Evolutionary conservation across 371 early-diverging fungal genomes (phyloP).

Genomic region (Blyttiomyces sp.): DNA sequence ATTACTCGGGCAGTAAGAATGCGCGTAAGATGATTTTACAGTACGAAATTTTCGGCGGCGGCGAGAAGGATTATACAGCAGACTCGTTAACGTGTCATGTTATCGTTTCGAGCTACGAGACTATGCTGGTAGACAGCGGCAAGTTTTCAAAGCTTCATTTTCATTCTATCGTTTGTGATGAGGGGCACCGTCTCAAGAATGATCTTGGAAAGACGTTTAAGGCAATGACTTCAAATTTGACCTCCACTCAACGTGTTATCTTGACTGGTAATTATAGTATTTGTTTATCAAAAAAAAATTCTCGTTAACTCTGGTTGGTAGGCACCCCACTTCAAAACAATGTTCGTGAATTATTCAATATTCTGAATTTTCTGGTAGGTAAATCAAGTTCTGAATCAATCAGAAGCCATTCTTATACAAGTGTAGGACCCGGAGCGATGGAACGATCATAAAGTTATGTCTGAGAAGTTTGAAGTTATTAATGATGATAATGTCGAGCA

Average conservation of each 20-base stretch:
- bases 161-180: constrained; percentile 96
- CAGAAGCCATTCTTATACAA: background rate
- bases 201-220: constrained; percentile 80
- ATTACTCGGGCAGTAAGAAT: constrained; percentile 84
- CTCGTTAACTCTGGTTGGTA: constrained; percentile 69
- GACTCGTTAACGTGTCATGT: constrained; percentile 87
- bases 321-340: constrained; percentile 87
- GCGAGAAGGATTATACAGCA: constrained; percentile 88
- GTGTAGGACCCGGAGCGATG: constrained; percentile 47
- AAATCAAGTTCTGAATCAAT: background rate
- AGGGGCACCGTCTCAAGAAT: constrained; percentile 99
- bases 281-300: constrained; percentile 28
- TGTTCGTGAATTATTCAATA: constrained; percentile 46
- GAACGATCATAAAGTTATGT: constrained; percentile 48
- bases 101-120: constrained; percentile 97
- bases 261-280: constrained; percentile 96
- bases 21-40: constrained; percentile 76
- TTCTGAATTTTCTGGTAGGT: constrained; percentile 70
- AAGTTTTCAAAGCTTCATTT: constrained; percentile 84
- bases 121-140: constrained; percentile 90
- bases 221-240: constrained; percentile 77
- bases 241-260: constrained; percentile 89
- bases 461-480: constrained; percentile 48
- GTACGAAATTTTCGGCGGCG: constrained; percentile 66
- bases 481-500: constrained; percentile 24